phyloP scores from a whole-genome alignment of 495 filamentous ascomycete genomes.

The Melanomma pulvis-pyrius region DNA sequence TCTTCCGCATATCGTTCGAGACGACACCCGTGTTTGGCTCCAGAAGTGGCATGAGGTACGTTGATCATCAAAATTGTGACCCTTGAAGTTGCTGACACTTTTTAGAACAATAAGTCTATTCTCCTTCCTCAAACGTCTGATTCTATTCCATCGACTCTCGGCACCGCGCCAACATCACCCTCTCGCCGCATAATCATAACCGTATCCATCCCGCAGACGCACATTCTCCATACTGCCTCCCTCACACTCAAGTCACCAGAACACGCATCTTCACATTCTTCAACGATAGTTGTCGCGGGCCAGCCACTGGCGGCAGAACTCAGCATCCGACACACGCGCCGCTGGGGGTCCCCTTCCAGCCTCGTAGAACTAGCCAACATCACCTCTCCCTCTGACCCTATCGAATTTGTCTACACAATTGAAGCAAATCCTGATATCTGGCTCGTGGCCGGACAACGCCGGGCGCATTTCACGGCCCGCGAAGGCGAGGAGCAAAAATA shows the following conservation, averaged over 20 bases:
- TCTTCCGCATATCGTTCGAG: conserved; percentile 33
- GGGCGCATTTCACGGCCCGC: conserved; percentile 70
- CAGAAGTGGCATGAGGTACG: conserved; percentile 43
- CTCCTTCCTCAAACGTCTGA: conserved; percentile 2
- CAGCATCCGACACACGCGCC: conserved; percentile 72
- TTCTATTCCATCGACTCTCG: background rate
- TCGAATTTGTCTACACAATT: conserved; percentile 85
- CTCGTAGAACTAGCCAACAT: conserved; percentile 34
- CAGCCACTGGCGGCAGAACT: conserved; percentile 73
- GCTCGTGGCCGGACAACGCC: conserved; percentile 80
- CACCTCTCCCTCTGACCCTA: conserved; percentile 47
- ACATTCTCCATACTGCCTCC: conserved; percentile 81
- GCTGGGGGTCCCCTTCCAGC: conserved; percentile 64
- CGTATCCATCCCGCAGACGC: conserved; percentile 83
- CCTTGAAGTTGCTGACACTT: background rate
- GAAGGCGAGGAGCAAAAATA: conserved; percentile 55
- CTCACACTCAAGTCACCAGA: conserved; percentile 56
- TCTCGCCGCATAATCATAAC: conserved; percentile 58
- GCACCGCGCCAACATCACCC: conserved; percentile 13
- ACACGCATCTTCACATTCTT: conserved; percentile 33
- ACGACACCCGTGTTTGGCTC: conserved; percentile 40
- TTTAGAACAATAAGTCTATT: conserved; percentile 22
- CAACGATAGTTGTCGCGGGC: conserved; percentile 60
- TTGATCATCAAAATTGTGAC: background rate
- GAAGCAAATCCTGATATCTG: conserved; percentile 74